Base-by-base conservation (phyloP, 768 basidiomycete species). In the Termitomyces sp. region DNA sequence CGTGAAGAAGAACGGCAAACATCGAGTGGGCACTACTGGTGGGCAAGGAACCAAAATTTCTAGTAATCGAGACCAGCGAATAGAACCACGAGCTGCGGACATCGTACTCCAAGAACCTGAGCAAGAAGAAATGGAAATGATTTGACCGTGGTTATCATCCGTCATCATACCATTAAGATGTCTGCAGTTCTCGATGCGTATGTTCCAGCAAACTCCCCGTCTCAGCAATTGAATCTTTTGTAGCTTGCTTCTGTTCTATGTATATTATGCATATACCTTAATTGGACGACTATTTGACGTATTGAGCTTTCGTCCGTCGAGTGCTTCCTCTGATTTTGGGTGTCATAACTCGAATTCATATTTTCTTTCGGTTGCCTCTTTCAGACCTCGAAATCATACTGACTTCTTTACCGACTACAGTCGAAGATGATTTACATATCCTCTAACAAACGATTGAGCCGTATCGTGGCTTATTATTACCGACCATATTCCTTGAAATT, bases 81-180 rank as follows among this genome's bases (percentile, higher is more conserved):
- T 52, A 61, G 41, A n/a, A 18, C 30, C 30, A 20, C 40, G 45
- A 44, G 38, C 67, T 6, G 63, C 59, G 44, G 67, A 67, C 57
- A 63, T 77, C 30, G 69, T 78, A 24, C 66, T 75, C 33, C 69
- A 71, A 62, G 78, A 79, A 62, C 75, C 72, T 30, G 76, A 79
- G 52, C 79, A 79, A 57, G 76, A 76, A 22, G 68, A 65, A 51
- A 72, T 73, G 70, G 78, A 78, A 52, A 63, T 67, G 58, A 53
- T 65, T n/a, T 52, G 51, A 52, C 13, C 8, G 20, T n/a, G 30
- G 30, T 33, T 3, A 33, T 32, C 18, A 16, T 24, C 22, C 5
- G 5, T 33, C 32, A 30, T 10, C 8, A 16, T 16, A 24, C 3
- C 11, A n/a, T n/a, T 22, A 33, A 24, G 24, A 24, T 3, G 9